Conservation (phyloP, 2,329 filamentous ascomycete species). For the Blastomyces percursus region DNA sequence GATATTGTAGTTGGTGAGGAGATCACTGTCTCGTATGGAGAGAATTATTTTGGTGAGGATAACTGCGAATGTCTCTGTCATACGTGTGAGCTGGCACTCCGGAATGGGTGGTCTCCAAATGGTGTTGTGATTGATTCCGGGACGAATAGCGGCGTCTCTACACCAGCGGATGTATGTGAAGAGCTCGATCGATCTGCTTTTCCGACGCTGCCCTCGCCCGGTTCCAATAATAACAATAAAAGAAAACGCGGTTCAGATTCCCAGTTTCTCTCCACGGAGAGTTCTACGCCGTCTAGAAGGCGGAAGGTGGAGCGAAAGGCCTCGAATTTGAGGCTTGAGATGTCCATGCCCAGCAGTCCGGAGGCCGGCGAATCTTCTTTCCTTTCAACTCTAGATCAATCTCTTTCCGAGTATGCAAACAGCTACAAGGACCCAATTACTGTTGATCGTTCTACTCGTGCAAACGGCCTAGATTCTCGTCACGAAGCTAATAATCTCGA, state of each 20-base stretch:
- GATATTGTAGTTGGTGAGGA: slow-evolving; percentile 82
- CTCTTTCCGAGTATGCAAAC: slow-evolving; percentile 1
- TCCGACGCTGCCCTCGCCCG: slow-evolving; percentile 4
- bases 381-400: slow-evolving; percentile 8
- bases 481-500: background rate
- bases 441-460: background rate
- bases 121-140: slow-evolving; percentile 25
- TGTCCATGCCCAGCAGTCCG: slow-evolving; percentile 20
- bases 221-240: slow-evolving; percentile 8
- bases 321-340: slow-evolving; percentile 25
- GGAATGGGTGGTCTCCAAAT: slow-evolving; percentile 69
- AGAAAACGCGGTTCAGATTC: slow-evolving; percentile 9
- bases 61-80: slow-evolving; percentile 91
- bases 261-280: background rate
- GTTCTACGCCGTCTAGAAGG: slow-evolving; percentile 2
- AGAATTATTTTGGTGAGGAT: slow-evolving; percentile 88
- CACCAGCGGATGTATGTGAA: slow-evolving; percentile 15
- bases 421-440: background rate
- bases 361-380: slow-evolving; percentile 9
- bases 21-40: slow-evolving; percentile 91
- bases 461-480: background rate
- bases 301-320: slow-evolving; percentile 7
- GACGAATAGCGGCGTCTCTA: slow-evolving; percentile 25
- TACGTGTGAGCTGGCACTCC: slow-evolving; percentile 64
- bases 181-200: slow-evolving; percentile 13